Base-by-base conservation (phyloP, 2,329 filamentous ascomycete genomes). In the Trichophyton mentagrophytes region DNA sequence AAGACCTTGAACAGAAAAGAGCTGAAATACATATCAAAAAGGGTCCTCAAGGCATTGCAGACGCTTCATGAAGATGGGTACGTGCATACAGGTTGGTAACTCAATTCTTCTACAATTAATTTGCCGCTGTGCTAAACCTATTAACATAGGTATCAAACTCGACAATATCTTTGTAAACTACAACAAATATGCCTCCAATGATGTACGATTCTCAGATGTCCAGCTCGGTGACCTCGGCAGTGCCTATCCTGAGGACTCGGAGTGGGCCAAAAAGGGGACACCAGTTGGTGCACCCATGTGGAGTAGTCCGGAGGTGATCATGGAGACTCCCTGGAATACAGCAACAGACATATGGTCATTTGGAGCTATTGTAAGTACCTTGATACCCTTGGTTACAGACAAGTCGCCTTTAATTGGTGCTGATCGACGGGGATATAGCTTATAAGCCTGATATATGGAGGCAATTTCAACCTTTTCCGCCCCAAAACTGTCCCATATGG, bases 331-430 rank as follows among this genome's bases (percentile, higher is more conserved):
- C 30, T 69, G 67, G 67, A 61, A 64, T 33, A 66, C 69, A n/a
- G 20, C 61, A 36, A 65, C 66, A 36, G 67, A 71, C 53, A 69
- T 69, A 42, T 70, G 65, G 68, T 68, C 65, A 13, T 69, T 68
- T 62, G 65, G 65, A 4, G 61, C 65, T 53, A 64, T 65, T 56
- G 68, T 64, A 61, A 36, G 33, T 42, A 53, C 40, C 13, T 38
- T 57, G 13, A 36, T 38, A 40, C 40, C 36, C 30, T 33, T 40
- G n/a, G 30, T 13, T 20, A 57, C 36, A 40, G 9, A 51, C 22
- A 51, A 25, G 25, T 1, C 6, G 47, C 20, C 17, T 27, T 51
- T 13, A 27, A 25, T 51, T 27, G 7, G 15, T 11, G 47, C 20
- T 61, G 49, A 60, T 49, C 30, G 17, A n/a, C n/a, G 51, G 25